Evolutionary conservation across 257 asterid genomes (phyloP).

Genomic region (Avicennia marina): DNA sequence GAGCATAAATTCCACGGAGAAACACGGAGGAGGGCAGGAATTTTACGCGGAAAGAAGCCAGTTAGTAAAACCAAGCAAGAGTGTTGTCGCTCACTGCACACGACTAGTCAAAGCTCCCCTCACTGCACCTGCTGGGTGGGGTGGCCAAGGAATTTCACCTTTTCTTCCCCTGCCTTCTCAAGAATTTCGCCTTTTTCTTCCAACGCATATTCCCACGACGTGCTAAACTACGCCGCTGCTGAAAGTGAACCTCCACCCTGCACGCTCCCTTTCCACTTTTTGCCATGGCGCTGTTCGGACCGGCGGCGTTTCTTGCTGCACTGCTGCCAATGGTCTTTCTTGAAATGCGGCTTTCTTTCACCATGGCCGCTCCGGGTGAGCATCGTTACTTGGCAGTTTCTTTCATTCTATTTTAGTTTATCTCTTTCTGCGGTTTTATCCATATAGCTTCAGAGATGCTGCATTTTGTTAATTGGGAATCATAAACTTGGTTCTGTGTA

Average conservation of each 20-base stretch:
- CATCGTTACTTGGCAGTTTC: background rate
- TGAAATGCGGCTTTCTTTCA: conserved; percentile 27
- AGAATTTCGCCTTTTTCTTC: too few species aligned
- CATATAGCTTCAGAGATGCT: background rate
- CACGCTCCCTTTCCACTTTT: conserved; percentile 9
- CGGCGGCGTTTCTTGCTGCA: conserved; percentile 29
- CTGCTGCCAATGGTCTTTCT: conserved; percentile 34
- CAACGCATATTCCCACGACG: conserved; percentile 9
- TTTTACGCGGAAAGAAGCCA: background rate
- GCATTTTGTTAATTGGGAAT: conserved; percentile 5
- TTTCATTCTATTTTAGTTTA: background rate
- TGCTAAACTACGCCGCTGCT: conserved; percentile 28
- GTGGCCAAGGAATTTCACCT: background rate
- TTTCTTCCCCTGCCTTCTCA: background rate
- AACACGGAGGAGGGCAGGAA: too few species aligned
- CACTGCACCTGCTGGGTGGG: conserved; percentile 1
- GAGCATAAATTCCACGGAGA: too few species aligned
- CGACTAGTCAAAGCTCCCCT: conserved; percentile 24
- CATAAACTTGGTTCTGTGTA: background rate
- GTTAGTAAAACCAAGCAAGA: too few species aligned
- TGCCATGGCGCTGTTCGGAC: conserved; percentile 44
- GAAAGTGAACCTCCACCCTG: background rate
- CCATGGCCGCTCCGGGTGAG: conserved; percentile 54
- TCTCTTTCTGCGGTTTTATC: background rate
- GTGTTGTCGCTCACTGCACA: too few species aligned